Evolutionary conservation across 2,329 filamentous ascomycete genomes (phyloP).

Genomic region (Exophiala sp.): DNA sequence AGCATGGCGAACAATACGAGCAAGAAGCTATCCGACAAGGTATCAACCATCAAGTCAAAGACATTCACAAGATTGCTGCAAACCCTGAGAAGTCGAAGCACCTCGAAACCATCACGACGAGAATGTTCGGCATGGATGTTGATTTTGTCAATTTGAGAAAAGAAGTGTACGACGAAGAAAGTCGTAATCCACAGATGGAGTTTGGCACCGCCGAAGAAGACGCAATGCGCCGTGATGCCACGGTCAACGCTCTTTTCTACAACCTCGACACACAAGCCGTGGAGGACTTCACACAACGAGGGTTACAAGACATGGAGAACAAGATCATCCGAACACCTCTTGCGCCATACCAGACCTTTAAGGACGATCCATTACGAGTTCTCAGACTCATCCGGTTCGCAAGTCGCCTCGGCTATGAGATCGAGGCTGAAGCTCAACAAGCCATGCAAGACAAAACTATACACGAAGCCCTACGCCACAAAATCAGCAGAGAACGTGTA

Average conservation of each 20-base stretch:
- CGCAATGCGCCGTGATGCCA: slow-evolving; percentile 83
- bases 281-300: slow-evolving; percentile 77
- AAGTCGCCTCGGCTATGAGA: slow-evolving; percentile 74
- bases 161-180: slow-evolving; percentile 85
- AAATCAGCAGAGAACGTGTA: slow-evolving; percentile 89
- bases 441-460: slow-evolving; percentile 81
- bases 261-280: slow-evolving; percentile 76
- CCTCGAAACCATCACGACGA: slow-evolving; percentile 84
- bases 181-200: slow-evolving; percentile 85
- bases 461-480: slow-evolving; percentile 70
- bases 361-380: slow-evolving; percentile 85
- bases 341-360: slow-evolving; percentile 86
- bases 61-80: slow-evolving; percentile 79
- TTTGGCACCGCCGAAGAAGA: slow-evolving; percentile 92
- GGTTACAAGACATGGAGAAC: slow-evolving; percentile 68
- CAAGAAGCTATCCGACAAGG: slow-evolving; percentile 37
- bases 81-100: slow-evolving; percentile 98
- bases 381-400: slow-evolving; percentile 86
- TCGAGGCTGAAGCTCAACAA: slow-evolving; percentile 64
- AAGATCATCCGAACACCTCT: slow-evolving; percentile 79
- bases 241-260: slow-evolving; percentile 93
- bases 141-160: slow-evolving; percentile 93
- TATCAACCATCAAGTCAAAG: slow-evolving; percentile 50
- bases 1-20: slow-evolving; percentile 42
- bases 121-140: slow-evolving; percentile 79